Evolutionary conservation across 345 rosid genomes (phyloP), one percentile per base, ranked within the genome.

Genomic region (Euphorbia tirucalli): DNA sequence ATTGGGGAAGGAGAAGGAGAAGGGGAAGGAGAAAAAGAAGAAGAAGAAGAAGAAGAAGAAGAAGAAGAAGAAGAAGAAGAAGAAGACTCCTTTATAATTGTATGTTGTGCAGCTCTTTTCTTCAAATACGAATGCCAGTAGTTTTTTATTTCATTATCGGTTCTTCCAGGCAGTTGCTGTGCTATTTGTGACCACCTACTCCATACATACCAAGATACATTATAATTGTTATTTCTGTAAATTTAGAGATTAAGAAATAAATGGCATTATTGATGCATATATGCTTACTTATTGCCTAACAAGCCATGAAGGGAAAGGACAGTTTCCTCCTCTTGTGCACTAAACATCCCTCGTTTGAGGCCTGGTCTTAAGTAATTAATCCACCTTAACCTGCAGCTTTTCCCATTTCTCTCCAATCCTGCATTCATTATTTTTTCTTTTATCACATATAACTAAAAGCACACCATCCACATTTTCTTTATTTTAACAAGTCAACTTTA

Each of bases 381-480:
- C 97, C 98, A 94, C 67, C 98, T 89, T 61, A 94, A 73, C 61
- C 98, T 85, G 83, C 97, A 94, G 79, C 98, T 92, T 83, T 94
- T 94, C 43, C 98, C 98, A 61, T 90, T 94, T 78, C 98, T 89
- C 70, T 82, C 90, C 80, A 92, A 67, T 7, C 97, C 98, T 94
- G 87, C 75, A 52, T 19, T 18, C 19, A 28, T 18, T 22, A 27
- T 60, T 60, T n/a, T n/a, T n/a, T n/a, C n/a, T n/a, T n/a, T n/a
- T n/a, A n/a, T n/a, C n/a, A n/a, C n/a, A n/a, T n/a, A n/a, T n/a
- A n/a, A n/a, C n/a, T n/a, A n/a, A n/a, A 59, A 59, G 15, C 11
- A 59, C 63, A 50, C 16, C 49, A 44, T 3, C 39, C 39, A 35
- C 39, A 35, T 16, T 49, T 16, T 49, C 4, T 15, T 49, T 49